Evolutionary conservation across 805 yeast genomes (phyloP).

Genomic region (Metschnikowia drakensbergensis): DNA sequence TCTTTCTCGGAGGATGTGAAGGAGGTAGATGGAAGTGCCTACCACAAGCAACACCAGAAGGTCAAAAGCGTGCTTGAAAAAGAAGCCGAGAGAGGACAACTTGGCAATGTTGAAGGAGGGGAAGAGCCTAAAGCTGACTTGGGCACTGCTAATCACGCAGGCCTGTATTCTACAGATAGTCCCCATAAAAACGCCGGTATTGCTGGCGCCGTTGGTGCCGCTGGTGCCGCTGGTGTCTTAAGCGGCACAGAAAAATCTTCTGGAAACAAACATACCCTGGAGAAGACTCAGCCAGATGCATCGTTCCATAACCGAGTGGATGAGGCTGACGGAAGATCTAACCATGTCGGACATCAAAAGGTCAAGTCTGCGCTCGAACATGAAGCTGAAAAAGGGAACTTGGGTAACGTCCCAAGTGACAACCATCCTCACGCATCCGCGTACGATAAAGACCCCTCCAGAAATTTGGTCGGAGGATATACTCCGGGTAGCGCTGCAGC

Average conservation of each 20-base stretch:
- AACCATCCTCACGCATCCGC: background rate
- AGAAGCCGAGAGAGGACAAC: conserved; percentile 1
- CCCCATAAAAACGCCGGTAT: background rate
- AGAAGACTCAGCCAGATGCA: conserved; percentile 10
- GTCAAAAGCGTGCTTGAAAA: conserved; percentile 3
- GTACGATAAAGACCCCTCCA: background rate
- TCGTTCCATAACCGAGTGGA: conserved; percentile 7
- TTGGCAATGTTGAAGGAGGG: background rate
- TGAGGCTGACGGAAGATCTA: conserved; percentile 10
- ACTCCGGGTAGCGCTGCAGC: background rate
- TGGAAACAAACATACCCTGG: background rate
- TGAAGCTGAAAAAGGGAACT: conserved; percentile 9
- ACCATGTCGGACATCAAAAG: conserved; percentile 9
- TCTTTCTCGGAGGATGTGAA: background rate
- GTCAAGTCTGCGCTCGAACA: conserved; percentile 9
- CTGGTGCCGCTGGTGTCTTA: conserved; percentile 1
- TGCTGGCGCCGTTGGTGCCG: conserved; percentile 9
- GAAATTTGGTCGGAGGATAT: background rate
- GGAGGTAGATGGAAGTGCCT: conserved; percentile 3
- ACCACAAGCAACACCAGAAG: conserved; percentile 7
- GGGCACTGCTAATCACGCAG: too few relatives aligned
- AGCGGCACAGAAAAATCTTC: background rate
- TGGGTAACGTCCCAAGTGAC: conserved; percentile 9
- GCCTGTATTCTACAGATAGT: too few relatives aligned
- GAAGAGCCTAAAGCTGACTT: background rate